Conservation (phyloP, 441 rosid species). For the Theobroma grandiflorum region DNA sequence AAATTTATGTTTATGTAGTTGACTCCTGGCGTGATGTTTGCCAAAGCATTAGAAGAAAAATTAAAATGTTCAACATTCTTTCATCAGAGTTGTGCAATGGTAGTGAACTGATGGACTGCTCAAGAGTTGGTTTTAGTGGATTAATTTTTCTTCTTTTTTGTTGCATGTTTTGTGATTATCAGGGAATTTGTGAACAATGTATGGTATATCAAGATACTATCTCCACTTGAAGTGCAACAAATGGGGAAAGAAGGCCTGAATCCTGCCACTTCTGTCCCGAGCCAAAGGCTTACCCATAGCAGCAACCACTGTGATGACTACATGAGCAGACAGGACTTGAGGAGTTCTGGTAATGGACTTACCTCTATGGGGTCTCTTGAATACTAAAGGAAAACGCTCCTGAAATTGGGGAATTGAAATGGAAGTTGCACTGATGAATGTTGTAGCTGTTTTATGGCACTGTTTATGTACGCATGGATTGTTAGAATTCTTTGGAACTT, state of each 20-base stretch:
- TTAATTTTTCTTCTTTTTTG: neutral
- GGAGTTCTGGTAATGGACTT: conserved; percentile 69
- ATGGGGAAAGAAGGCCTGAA: conserved; percentile 89
- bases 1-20: neutral
- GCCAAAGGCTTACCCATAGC: conserved; percentile 71
- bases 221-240: conserved; percentile 91
- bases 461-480: neutral
- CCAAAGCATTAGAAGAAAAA: neutral
- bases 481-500: neutral
- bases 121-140: neutral
- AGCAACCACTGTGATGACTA: conserved; percentile 66
- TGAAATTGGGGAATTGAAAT: neutral
- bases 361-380: conserved; percentile 81
- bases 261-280: conserved; percentile 74
- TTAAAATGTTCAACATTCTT: neutral
- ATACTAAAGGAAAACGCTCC: conserved; percentile 45
- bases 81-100: too few species aligned
- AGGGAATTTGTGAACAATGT: conserved; percentile 98
- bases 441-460: conserved; percentile 3
- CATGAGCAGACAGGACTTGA: conserved; percentile 71
- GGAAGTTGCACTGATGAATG: neutral
- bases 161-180: conserved; percentile 25
- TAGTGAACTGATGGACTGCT: neutral
- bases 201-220: conserved; percentile 93
- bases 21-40: neutral